Evolutionary conservation across 345 rosid genomes (phyloP), one percentile per base, ranked within the genome.

Genomic region (Leavenworthia alabamica): DNA sequence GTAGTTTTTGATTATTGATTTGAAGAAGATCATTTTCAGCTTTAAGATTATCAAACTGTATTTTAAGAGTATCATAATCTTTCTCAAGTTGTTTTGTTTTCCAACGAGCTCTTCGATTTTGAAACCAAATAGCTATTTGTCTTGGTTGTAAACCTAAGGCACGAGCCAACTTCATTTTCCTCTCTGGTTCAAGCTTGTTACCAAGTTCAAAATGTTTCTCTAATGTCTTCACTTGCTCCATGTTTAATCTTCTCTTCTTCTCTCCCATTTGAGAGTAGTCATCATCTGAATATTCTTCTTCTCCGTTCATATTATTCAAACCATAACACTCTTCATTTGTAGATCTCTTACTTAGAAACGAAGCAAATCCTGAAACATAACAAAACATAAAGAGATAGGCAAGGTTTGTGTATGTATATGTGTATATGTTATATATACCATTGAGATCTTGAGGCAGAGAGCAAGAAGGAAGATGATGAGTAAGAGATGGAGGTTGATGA

Each of bases 121-220:
- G 98, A 65, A 92, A 92, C 98, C 98, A 92, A 7, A 89, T 88
- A 4, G 95, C 89, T 59, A 91, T 68, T 79, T 91, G 92, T 69
- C 98, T 84, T 43, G 98, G 96, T 40, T 91, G 95, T 55, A 92
- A 81, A 16, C 90, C 87, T 50, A 89, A 90, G 64, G 89, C 86
- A 64, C 87, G 81, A 31, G 98, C 98, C 22, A 92, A 79, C 72
- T 89, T 93, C 80, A 92, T 67, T 76, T 88, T 92, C 67, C 93
- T 77, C 75, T 92, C 95, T n/a, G 96, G 89, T 58, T 92, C 96
- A 53, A 88, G 96, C 81, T 91, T 89, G 48, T 84, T 92, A 10
- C 96, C 95, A 51, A 86, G 75, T 81, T 92, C 97, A 43, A 92
- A 92, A 81, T 83, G 85, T 78, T 81, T 92, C 73, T 92, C 98